Percentiles rank a stretch among this genome's conserved stretches.
Evolutionary conservation across 805 yeast species (phyloP).

Genomic region (Hanseniaspora meyeri): DNA sequence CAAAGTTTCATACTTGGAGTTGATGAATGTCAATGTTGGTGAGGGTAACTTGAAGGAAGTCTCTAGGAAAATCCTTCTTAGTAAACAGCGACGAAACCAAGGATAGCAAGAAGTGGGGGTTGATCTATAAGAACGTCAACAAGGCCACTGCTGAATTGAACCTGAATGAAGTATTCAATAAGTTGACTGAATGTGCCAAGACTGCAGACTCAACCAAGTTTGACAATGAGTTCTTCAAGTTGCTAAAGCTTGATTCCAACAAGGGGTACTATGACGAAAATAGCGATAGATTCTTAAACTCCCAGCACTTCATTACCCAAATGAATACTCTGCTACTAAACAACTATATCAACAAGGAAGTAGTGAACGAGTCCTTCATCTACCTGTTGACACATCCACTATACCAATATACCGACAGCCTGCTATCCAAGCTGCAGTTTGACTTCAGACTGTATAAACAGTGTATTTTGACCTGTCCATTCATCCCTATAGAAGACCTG

Average conservation of each 20-base stretch:
- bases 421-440: slow-evolving; percentile 41
- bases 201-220: slow-evolving; percentile 19
- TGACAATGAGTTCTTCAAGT: slow-evolving; percentile 25
- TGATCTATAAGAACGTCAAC: slow-evolving; percentile 21
- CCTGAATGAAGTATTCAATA: background rate
- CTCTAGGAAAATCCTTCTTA: slow-evolving; percentile 48
- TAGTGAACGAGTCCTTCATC: slow-evolving; percentile 48
- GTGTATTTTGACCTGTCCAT: slow-evolving; percentile 68
- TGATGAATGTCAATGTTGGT: slow-evolving; percentile 44
- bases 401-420: slow-evolving; percentile 44
- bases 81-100: slow-evolving; percentile 11
- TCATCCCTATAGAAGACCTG: slow-evolving; percentile 51
- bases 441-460: slow-evolving; percentile 62
- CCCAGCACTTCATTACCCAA: slow-evolving; percentile 39
- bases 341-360: slow-evolving; percentile 18
- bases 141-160: slow-evolving; percentile 16
- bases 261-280: slow-evolving; percentile 46
- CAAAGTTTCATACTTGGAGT: slow-evolving; percentile 24
- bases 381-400: slow-evolving; percentile 80
- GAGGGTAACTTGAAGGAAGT: slow-evolving; percentile 54
- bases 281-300: slow-evolving; percentile 47
- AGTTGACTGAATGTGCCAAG: background rate
- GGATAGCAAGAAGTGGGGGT: slow-evolving; percentile 13
- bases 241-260: slow-evolving; percentile 23
- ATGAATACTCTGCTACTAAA: slow-evolving; percentile 35